These are phyloP conservation scores for Corymbia calophylla DNA, from an alignment of 441 rosid species.

Conservation along the genomic window DNA sequence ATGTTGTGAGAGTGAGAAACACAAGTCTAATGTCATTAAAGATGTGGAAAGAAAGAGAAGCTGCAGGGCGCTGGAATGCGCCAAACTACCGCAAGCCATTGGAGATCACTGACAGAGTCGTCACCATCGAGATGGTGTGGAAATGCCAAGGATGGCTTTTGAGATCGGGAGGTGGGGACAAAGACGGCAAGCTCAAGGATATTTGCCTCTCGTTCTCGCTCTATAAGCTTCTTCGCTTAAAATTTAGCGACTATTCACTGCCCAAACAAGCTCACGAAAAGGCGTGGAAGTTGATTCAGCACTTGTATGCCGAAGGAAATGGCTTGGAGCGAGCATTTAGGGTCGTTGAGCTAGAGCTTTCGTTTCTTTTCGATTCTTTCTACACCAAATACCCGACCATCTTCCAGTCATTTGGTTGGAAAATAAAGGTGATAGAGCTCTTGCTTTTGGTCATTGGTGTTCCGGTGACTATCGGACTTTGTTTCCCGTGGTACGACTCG, in stretches of 20 bases:
- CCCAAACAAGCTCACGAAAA: not conserved
- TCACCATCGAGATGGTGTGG: not conserved
- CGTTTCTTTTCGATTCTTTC: not conserved
- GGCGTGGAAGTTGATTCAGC: not conserved
- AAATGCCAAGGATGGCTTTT: not conserved
- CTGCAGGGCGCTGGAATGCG: not conserved
- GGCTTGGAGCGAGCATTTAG: not conserved
- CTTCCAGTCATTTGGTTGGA: not conserved
- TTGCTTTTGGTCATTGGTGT: not conserved
- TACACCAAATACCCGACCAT: not conserved
- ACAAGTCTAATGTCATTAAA: rapidly evolving
- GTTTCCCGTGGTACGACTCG: not conserved
- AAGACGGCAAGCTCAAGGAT: not conserved
- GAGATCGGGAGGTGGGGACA: not conserved
- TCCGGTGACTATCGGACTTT: not conserved
- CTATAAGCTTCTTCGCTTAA: not conserved
- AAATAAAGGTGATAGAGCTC: not conserved
- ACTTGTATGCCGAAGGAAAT: not conserved
- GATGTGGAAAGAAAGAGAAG: not conserved
- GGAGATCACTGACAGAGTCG: not conserved
- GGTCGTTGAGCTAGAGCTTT: not conserved
- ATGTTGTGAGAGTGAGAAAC: not conserved
- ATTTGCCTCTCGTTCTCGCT: not conserved
- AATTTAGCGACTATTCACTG: not conserved
- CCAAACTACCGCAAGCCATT: not conserved